phyloP scores from a whole-genome alignment of 2,329 filamentous ascomycete genomes.

The Incumbomyces delicatus region DNA sequence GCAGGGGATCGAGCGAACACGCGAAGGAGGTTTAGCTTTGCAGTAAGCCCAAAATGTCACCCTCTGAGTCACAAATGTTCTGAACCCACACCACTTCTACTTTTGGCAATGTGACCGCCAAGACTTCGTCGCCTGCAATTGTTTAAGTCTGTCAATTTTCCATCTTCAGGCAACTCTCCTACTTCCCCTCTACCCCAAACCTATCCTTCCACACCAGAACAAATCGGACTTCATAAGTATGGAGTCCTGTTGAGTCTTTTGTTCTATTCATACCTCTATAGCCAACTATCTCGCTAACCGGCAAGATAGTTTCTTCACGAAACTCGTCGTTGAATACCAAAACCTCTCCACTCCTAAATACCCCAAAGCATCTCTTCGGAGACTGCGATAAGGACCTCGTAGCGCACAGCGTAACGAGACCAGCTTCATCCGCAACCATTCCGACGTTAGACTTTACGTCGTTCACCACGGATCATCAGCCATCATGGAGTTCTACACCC shows the following conservation, averaged over 20 bases:
- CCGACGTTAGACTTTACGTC: slow-evolving; percentile 24
- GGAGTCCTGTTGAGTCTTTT: slow-evolving; percentile 22
- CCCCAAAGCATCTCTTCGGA: slow-evolving; percentile 24
- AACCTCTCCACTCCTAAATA: slow-evolving; percentile 19
- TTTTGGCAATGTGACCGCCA: too few species aligned
- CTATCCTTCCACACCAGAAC: slow-evolving; percentile 12
- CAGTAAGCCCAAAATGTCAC: too few species aligned
- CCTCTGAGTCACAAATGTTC: too few species aligned
- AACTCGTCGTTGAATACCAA: slow-evolving; percentile 11
- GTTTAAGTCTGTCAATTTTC: background rate
- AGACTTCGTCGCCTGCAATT: too few species aligned
- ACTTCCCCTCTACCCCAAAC: slow-evolving; percentile 11
- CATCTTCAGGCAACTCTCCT: slow-evolving; percentile 5
- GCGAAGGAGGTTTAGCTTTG: too few species aligned
- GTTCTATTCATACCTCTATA: slow-evolving; percentile 4
- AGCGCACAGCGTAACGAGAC: slow-evolving; percentile 21
- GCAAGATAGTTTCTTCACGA: slow-evolving; percentile 23
- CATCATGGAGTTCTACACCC: slow-evolving; percentile 27
- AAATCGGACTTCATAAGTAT: slow-evolving; percentile 23
- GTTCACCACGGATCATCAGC: slow-evolving; percentile 29
- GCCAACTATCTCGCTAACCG: slow-evolving; percentile 20
- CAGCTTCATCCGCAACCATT: slow-evolving; percentile 26
- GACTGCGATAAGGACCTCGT: slow-evolving; percentile 25
- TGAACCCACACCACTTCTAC: too few species aligned
- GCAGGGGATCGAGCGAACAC: too few species aligned